phyloP scores from a whole-genome alignment of 1,284 basidiomycete species.

The Crepidotus sp. region DNA sequence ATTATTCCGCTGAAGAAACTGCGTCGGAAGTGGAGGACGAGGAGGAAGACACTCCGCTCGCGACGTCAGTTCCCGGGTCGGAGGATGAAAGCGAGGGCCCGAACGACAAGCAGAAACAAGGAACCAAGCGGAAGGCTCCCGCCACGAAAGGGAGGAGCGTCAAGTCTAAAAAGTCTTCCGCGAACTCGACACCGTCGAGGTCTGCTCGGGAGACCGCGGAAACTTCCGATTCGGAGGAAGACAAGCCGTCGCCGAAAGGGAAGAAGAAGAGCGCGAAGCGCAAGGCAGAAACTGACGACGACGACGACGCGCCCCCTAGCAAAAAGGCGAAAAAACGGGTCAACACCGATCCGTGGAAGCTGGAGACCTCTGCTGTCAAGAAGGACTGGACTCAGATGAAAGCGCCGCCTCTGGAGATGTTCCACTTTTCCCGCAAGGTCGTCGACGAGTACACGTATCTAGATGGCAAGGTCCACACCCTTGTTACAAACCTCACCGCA shows the following conservation, averaged over 20 bases:
- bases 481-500: constrained; percentile 72
- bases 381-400: constrained; percentile 75
- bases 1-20: constrained; percentile 17
- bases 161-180: constrained; percentile 16
- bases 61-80: constrained; percentile 12
- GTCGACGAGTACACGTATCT: constrained; percentile 96
- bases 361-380: constrained; percentile 53
- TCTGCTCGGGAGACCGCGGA: constrained; percentile 12
- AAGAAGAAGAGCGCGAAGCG: constrained; percentile 27
- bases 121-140: constrained; percentile 16
- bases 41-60: constrained; percentile 13
- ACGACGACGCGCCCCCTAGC: constrained; percentile 34
- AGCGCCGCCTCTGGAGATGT: constrained; percentile 83
- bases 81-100: constrained; percentile 17
- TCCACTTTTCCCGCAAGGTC: constrained; percentile 82
- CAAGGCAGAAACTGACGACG: constrained; percentile 36
- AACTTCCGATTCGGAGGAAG: constrained; percentile 17
- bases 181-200: constrained; percentile 11
- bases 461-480: constrained; percentile 69
- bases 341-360: constrained; percentile 75
- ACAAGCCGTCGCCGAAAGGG: constrained; percentile 29
- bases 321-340: constrained; percentile 59
- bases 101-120: constrained; percentile 1
- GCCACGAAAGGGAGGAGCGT: constrained; percentile 9
- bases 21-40: constrained; percentile 13